Conservation (phyloP, 1,139 yeast species). For the Tardiomyces blankii region DNA sequence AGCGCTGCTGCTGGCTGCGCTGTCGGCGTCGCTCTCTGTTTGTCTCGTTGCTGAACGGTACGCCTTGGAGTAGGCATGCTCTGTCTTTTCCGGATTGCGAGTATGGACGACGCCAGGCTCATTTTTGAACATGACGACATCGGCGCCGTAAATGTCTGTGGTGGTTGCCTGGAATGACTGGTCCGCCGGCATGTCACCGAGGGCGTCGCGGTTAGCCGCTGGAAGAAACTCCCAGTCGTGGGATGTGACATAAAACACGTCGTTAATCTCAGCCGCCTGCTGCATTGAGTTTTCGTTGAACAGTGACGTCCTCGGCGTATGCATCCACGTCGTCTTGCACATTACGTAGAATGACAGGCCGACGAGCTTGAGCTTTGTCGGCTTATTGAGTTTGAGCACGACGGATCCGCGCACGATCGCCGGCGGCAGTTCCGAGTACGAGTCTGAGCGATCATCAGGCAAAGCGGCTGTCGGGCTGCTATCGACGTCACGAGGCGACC, state of each 20-base stretch:
- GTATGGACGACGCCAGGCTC: slow-evolving; percentile 9
- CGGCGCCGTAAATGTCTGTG: slow-evolving; percentile 24
- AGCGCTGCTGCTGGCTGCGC: neutral
- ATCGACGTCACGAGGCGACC: neutral
- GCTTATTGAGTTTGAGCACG: slow-evolving; percentile 58
- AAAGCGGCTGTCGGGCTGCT: no score
- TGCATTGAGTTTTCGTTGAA: slow-evolving; percentile 13
- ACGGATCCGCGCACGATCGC: slow-evolving; percentile 69
- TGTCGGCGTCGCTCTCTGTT: neutral
- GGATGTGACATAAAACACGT: slow-evolving; percentile 19
- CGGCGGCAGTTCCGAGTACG: slow-evolving; percentile 45
- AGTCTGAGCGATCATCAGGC: neutral
- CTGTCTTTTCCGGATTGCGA: neutral
- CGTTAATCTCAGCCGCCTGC: slow-evolving; percentile 22
- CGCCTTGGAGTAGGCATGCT: neutral
- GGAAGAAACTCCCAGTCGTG: slow-evolving; percentile 28
- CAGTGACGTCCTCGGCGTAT: slow-evolving; percentile 20
- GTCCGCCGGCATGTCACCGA: neutral
- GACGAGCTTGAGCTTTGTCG: slow-evolving; percentile 57
- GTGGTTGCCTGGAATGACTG: neutral
- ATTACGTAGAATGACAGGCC: slow-evolving; percentile 52
- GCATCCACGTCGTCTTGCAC: slow-evolving; percentile 82
- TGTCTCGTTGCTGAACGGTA: neutral
- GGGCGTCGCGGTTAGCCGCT: slow-evolving; percentile 6
- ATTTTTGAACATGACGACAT: slow-evolving; percentile 17